These are phyloP conservation scores for Ochetophila trinervis DNA, from an alignment of 306 rosid species.

Conservation along the genomic window DNA sequence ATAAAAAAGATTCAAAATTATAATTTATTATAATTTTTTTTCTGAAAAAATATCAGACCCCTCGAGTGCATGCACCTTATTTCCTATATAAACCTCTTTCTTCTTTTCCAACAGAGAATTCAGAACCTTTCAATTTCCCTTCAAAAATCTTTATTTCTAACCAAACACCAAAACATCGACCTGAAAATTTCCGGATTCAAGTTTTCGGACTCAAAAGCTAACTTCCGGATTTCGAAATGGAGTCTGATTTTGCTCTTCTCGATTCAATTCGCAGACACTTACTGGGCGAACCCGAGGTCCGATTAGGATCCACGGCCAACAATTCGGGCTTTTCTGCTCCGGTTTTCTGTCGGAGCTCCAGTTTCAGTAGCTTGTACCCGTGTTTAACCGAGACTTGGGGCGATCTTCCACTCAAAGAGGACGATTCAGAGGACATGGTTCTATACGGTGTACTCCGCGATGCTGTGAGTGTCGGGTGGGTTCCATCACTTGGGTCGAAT, in stretches of 20 bases:
- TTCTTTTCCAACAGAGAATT: slow-evolving; percentile 2
- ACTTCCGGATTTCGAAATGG: slow-evolving; percentile 27
- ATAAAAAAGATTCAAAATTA: neutral
- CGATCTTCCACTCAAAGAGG: slow-evolving; percentile 64
- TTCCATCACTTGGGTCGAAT: slow-evolving; percentile 47
- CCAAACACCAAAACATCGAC: neutral
- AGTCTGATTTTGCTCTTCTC: slow-evolving; percentile 40
- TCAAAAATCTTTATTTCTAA: neutral
- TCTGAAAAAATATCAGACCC: neutral
- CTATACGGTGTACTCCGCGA: slow-evolving; percentile 74
- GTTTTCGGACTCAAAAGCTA: slow-evolving; percentile 6
- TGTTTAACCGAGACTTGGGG: slow-evolving; percentile 78
- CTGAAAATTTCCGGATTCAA: neutral
- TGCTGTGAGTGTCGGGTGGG: slow-evolving; percentile 68
- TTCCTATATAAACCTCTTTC: slow-evolving; percentile 38
- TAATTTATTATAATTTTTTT: neutral
- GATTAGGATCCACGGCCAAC: neutral
- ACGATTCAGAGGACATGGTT: slow-evolving; percentile 83
- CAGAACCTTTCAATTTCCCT: neutral
- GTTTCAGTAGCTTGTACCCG: slow-evolving; percentile 57
- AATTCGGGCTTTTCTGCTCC: slow-evolving; percentile 26
- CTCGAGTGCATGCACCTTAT: slow-evolving; percentile 49
- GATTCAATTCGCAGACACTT: slow-evolving; percentile 69
- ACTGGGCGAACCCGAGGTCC: slow-evolving; percentile 49
- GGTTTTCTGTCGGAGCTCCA: slow-evolving; percentile 47